Conservation (phyloP, 305 asterid species). For the Ilex paraguariensis region DNA sequence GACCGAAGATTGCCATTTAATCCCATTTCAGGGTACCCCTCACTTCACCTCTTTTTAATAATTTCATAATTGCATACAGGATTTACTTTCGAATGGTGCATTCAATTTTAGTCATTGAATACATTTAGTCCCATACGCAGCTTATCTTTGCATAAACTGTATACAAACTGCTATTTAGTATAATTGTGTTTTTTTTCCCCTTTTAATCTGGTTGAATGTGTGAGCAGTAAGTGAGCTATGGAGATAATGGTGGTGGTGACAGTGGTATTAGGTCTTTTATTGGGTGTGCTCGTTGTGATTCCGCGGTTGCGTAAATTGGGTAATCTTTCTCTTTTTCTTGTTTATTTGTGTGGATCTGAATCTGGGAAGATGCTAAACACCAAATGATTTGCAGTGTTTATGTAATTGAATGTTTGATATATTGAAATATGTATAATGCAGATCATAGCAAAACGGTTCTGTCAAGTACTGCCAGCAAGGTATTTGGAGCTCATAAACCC, state of each 20-base stretch:
- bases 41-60: not conserved
- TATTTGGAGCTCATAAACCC: conserved; percentile 9
- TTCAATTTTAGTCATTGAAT: not conserved
- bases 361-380: not conserved
- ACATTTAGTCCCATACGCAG: not conserved
- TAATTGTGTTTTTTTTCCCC: conserved; percentile 2
- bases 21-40: not conserved
- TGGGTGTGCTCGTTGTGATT: conserved; percentile 36
- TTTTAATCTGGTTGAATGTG: not conserved
- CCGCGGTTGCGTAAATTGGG: conserved; percentile 58
- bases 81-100: not conserved
- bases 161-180: conserved; percentile 3
- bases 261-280: conserved; percentile 45
- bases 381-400: not conserved
- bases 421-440: conserved; percentile 31
- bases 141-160: not conserved
- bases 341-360: conserved; percentile 3
- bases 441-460: conserved; percentile 33
- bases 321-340: conserved; percentile 10
- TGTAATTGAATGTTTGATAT: conserved; percentile 5
- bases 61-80: not conserved
- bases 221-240: conserved; percentile 37
- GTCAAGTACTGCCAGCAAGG: conserved; percentile 33
- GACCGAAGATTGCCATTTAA: not conserved
- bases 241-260: conserved; percentile 45